A percentile compares a stretch with the other conserved stretches of the same genome.
These are phyloP conservation scores for Cicer arietinum DNA, from an alignment of 306 rosid species.

Conservation along the genomic window DNA sequence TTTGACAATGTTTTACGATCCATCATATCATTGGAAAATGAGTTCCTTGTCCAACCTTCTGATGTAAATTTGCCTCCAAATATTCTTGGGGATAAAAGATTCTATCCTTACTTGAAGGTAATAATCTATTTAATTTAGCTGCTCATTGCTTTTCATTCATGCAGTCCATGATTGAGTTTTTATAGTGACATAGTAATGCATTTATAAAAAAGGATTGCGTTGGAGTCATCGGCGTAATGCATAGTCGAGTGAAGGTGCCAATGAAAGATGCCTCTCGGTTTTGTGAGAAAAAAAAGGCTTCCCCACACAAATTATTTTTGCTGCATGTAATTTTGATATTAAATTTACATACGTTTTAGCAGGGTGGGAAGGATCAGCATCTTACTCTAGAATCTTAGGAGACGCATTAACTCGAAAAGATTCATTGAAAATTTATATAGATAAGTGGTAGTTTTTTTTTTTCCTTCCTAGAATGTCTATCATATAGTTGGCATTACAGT, in stretches of 20 bases:
- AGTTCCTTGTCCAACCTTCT: neutral
- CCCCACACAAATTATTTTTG: slow-evolving; percentile 23
- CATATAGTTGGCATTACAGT: neutral
- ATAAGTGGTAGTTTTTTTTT: neutral
- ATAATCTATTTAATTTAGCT: neutral
- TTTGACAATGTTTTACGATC: neutral
- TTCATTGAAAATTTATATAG: neutral
- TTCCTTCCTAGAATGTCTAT: neutral
- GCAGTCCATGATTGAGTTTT: neutral
- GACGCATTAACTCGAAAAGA: neutral
- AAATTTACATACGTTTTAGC: slow-evolving; percentile 4
- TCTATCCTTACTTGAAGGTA: slow-evolving; percentile 20
- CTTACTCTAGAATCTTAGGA: neutral
- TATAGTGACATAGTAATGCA: neutral
- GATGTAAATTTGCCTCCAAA: neutral
- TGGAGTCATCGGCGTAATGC: neutral
- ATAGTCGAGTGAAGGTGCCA: slow-evolving; percentile 14
- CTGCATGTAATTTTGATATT: slow-evolving; percentile 24
- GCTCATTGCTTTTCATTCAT: neutral
- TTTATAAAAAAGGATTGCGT: slow-evolving; percentile 28
- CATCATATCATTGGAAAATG: neutral
- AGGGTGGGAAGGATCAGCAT: neutral
- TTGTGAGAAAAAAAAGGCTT: neutral
- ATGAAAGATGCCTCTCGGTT: neutral
- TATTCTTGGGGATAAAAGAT: neutral